Conservation (phyloP, 805 yeast genomes). For the Wickerhamiella cacticola region DNA sequence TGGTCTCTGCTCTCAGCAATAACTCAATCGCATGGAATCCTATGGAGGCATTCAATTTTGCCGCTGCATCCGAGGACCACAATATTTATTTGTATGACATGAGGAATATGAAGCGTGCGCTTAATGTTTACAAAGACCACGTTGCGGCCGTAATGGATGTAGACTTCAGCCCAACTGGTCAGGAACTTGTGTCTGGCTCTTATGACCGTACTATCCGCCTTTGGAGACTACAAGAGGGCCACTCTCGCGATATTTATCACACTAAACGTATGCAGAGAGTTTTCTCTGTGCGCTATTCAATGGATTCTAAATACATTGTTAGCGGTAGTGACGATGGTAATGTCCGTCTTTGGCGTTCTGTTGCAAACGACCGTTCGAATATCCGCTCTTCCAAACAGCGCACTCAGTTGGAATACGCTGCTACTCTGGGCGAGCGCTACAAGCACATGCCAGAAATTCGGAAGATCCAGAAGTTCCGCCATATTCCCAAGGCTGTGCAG, state of each 20-base stretch:
- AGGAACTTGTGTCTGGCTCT: slow-evolving; percentile 87
- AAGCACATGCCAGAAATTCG: slow-evolving; percentile 93
- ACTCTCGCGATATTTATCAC: slow-evolving; percentile 88
- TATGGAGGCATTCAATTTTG: slow-evolving; percentile 91
- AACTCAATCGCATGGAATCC: slow-evolving; percentile 94
- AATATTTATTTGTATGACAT: slow-evolving; percentile 91
- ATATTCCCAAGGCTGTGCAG: slow-evolving; percentile 76
- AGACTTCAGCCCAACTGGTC: slow-evolving; percentile 95
- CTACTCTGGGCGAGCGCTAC: slow-evolving; percentile 80
- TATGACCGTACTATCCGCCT: slow-evolving; percentile 88
- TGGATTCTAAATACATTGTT: slow-evolving; percentile 77
- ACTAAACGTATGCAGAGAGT: slow-evolving; percentile 97
- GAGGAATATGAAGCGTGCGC: slow-evolving; percentile 74
- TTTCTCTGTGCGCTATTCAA: slow-evolving; percentile 68
- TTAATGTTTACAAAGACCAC: slow-evolving; percentile 86
- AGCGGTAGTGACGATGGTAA: slow-evolving; percentile 96
- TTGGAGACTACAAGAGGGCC: slow-evolving; percentile 66
- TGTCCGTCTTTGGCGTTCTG: slow-evolving; percentile 83
- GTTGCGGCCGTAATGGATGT: slow-evolving; percentile 91
- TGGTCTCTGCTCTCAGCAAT: slow-evolving; percentile 68
- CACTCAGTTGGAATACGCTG: slow-evolving; percentile 77
- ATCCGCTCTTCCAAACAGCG: slow-evolving; percentile 72
- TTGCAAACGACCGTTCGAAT: slow-evolving; percentile 71
- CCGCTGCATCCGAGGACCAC: slow-evolving; percentile 87
- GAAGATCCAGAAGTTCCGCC: slow-evolving; percentile 84